A percentile compares a stretch with the other conserved stretches of the same genome.
These are phyloP conservation scores for Rhodotorula sp. DNA, from an alignment of 1,284 basidiomycete genomes.

Conservation along the genomic window DNA sequence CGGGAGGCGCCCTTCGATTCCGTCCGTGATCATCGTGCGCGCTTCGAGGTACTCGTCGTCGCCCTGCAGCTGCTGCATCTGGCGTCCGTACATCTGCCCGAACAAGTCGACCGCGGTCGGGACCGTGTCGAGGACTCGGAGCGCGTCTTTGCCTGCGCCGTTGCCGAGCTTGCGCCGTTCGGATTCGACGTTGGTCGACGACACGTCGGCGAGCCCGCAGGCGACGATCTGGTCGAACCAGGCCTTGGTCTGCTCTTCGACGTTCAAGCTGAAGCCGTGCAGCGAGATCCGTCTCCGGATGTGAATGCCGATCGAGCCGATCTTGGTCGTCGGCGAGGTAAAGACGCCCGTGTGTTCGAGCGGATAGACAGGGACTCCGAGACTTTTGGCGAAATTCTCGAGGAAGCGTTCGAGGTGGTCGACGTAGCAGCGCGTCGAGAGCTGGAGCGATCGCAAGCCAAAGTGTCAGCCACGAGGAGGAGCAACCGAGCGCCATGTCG, in stretches of 20 bases:
- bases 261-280: slow-evolving; percentile 93
- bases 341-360: slow-evolving; percentile 77
- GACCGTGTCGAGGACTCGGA: slow-evolving; percentile 35
- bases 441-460: slow-evolving; percentile 40
- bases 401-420: slow-evolving; percentile 53
- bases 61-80: slow-evolving; percentile 44
- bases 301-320: slow-evolving; percentile 95
- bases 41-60: slow-evolving; percentile 42
- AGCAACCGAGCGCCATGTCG: too few relatives aligned
- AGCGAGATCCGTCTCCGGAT: slow-evolving; percentile 89
- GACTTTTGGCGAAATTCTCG: slow-evolving; percentile 37
- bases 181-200: slow-evolving; percentile 26
- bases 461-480: background rate
- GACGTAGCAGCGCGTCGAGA: slow-evolving; percentile 55
- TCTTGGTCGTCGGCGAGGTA: slow-evolving; percentile 65
- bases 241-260: slow-evolving; percentile 70
- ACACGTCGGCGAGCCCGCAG: slow-evolving; percentile 84
- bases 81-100: slow-evolving; percentile 47
- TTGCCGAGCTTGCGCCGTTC: slow-evolving; percentile 19
- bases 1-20: slow-evolving; percentile 24
- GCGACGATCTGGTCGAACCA: slow-evolving; percentile 91
- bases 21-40: slow-evolving; percentile 24
- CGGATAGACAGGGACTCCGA: slow-evolving; percentile 56
- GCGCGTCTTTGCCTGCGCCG: slow-evolving; percentile 12
- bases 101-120: slow-evolving; percentile 42